Conservation (phyloP, 2,329 filamentous ascomycete species). For the Fusarium annulatum region DNA sequence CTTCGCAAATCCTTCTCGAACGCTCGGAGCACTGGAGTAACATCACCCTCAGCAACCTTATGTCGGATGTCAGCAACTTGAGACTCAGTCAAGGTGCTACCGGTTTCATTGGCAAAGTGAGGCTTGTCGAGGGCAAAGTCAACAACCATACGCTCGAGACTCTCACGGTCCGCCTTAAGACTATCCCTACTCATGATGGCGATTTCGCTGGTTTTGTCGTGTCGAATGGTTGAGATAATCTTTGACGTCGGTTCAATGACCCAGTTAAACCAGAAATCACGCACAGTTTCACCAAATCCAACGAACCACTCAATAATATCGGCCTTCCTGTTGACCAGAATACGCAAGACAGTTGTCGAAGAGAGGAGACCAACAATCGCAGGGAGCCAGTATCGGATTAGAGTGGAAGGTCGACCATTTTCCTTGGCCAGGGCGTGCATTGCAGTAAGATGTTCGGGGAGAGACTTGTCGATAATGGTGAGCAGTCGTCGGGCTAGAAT, state of each 20-base stretch:
- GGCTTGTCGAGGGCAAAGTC: constrained; percentile 92
- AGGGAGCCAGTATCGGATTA: constrained; percentile 92
- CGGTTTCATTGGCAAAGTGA: constrained; percentile 62
- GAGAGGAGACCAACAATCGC: constrained; percentile 78
- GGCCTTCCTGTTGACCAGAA: constrained; percentile 78
- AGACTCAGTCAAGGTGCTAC: constrained; percentile 67
- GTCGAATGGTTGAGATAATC: constrained; percentile 90
- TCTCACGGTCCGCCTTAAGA: constrained; percentile 88
- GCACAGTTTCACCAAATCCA: constrained; percentile 80
- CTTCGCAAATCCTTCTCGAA: constrained; percentile 89
- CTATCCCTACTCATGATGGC: constrained; percentile 97
- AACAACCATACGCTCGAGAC: constrained; percentile 96
- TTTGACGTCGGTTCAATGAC: constrained; percentile 86
- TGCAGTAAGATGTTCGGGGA: constrained; percentile 73
- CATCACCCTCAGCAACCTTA: constrained; percentile 89
- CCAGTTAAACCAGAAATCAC: constrained; percentile 98
- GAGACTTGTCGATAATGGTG: constrained; percentile 72
- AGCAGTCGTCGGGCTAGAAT: constrained; percentile 75
- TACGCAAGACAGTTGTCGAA: constrained; percentile 84
- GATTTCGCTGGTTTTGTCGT: constrained; percentile 92
- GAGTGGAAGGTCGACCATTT: constrained; percentile 78
- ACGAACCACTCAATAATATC: constrained; percentile 84
- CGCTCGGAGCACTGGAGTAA: constrained; percentile 89
- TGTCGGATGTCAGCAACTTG: constrained; percentile 80
- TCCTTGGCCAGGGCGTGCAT: constrained; percentile 66